These are phyloP conservation scores for Beta corolliflora DNA, from an alignment of 179 eudicot species.

Conservation along the genomic window DNA sequence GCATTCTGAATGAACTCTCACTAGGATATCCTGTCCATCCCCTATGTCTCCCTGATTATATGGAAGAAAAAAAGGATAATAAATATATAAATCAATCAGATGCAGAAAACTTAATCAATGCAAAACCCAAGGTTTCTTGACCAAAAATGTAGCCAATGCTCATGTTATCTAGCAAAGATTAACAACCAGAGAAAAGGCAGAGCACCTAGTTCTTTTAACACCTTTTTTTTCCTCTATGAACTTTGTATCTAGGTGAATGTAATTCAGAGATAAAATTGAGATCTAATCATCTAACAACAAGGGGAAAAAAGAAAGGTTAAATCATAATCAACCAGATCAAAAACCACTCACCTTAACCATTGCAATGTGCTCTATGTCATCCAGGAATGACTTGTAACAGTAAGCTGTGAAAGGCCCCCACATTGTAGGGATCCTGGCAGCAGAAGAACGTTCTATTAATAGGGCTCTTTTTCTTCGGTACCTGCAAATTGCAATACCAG, in stretches of 20 bases:
- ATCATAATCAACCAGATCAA: background rate
- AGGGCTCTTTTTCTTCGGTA: constrained; percentile 75
- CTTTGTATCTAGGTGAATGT: background rate
- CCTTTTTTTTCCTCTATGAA: background rate
- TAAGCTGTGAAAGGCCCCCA: constrained; percentile 91
- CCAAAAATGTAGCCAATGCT: background rate
- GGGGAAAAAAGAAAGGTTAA: background rate
- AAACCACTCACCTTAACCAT: constrained; percentile 74
- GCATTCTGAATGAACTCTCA: constrained; percentile 96
- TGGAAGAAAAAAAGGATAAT: background rate
- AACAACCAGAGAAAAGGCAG: background rate
- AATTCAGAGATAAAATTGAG: background rate
- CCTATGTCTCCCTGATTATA: constrained; percentile 81
- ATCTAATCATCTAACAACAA: background rate
- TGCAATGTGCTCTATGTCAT: constrained; percentile 94
- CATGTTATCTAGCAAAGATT: no score
- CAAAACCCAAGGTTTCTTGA: background rate
- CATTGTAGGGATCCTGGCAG: constrained; percentile 81
- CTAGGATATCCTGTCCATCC: constrained; percentile 83
- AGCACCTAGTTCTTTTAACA: background rate
- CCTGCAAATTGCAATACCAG: constrained; percentile 42
- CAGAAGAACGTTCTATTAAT: constrained; percentile 67
- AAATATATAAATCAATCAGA: background rate
- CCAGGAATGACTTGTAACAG: constrained; percentile 74
- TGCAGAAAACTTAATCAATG: background rate